Conservation (phyloP, 352 stramenopile species). For the Albugo candida region DNA sequence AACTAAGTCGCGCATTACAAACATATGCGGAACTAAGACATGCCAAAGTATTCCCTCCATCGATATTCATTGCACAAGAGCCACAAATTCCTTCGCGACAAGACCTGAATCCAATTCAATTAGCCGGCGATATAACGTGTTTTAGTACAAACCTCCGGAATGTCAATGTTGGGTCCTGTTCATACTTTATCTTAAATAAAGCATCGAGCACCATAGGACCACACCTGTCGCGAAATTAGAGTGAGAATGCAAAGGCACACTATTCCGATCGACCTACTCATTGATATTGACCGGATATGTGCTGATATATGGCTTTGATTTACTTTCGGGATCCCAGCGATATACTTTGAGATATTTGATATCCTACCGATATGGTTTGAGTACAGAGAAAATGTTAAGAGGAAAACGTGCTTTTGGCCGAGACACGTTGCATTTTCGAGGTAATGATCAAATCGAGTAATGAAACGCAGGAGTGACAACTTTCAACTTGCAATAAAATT, state of each 20-base stretch:
- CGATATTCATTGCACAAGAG: constrained; percentile 99
- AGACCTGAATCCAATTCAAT: constrained; percentile 25
- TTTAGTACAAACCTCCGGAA: constrained; percentile 73
- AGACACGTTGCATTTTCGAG: too few species aligned
- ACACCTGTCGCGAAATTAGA: constrained; percentile 33
- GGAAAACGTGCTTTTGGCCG: too few species aligned
- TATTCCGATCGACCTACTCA: constrained; percentile 64
- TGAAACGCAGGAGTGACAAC: too few species aligned
- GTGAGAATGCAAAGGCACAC: neutral
- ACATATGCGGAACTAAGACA: constrained; percentile 98
- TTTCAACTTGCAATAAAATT: too few species aligned
- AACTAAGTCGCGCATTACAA: constrained; percentile 97
- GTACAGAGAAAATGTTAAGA: too few species aligned
- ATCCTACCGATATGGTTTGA: constrained; percentile 23
- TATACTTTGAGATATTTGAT: constrained; percentile 99
- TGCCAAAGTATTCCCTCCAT: constrained; percentile 95
- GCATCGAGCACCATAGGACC: constrained; percentile 98
- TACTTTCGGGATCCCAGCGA: constrained; percentile 93
- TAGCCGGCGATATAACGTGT: neutral
- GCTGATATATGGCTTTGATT: constrained; percentile 85
- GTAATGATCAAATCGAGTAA: too few species aligned
- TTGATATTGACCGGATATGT: constrained; percentile 97
- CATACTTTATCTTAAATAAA: constrained; percentile 99
- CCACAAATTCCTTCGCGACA: constrained; percentile 99
- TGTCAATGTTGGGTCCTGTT: constrained; percentile 96